A percentile compares a stretch with the other conserved stretches of the same genome.
phyloP scores from a whole-genome alignment of 257 asterid genomes.

The Solanum chiquidenum region DNA sequence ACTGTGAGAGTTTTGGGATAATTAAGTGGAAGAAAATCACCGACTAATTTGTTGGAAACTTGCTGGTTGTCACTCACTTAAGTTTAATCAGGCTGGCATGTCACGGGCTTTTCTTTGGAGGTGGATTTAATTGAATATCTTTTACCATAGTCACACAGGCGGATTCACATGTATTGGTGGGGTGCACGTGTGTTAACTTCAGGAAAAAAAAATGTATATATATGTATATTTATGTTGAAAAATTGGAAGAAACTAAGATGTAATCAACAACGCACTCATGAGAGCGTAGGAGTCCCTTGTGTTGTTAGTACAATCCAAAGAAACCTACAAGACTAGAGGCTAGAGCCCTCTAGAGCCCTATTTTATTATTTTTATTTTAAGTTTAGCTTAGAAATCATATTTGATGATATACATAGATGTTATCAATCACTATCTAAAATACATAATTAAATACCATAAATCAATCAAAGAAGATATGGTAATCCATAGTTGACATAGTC shows the following conservation, averaged over 20 bases:
- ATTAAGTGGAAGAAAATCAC: background rate
- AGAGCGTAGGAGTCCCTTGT: no score
- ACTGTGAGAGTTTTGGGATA: background rate
- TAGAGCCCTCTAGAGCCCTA: background rate
- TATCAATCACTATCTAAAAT: no score
- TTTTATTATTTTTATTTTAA: no score
- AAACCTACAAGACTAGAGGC: no score
- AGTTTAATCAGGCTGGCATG: background rate
- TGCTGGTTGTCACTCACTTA: background rate
- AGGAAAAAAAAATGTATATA: accelerated
- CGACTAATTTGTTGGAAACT: background rate
- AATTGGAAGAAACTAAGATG: accelerated
- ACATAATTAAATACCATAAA: background rate
- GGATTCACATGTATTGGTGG: no score
- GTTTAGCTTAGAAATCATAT: no score
- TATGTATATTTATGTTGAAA: no score
- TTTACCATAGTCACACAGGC: background rate
- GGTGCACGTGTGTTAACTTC: no score
- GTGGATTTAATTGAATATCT: background rate
- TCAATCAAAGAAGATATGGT: background rate
- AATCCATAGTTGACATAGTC: background rate
- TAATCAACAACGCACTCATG: no score
- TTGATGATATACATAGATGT: no score
- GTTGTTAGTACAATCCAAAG: no score
- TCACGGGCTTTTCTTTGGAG: background rate